A percentile compares a stretch with the other conserved stretches of the same genome.
These are phyloP conservation scores for Apodospora peruviana DNA, from an alignment of 495 filamentous ascomycete species.

Conservation along the genomic window DNA sequence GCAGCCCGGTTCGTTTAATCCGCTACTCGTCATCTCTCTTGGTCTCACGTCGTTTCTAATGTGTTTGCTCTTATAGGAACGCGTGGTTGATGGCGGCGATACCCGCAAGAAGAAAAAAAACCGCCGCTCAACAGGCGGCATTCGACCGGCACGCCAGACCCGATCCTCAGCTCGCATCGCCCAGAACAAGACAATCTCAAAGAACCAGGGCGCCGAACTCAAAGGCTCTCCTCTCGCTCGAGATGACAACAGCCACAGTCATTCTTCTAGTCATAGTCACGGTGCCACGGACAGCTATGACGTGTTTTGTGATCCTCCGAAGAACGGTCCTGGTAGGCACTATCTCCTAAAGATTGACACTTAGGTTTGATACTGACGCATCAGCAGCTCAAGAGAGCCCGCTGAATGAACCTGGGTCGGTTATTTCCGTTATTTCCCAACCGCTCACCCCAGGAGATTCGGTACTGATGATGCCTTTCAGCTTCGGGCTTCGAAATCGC, in stretches of 20 bases:
- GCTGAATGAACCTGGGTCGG: slow-evolving; percentile 24
- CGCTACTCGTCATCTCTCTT: background rate
- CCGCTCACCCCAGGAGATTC: no score
- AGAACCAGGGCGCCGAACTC: background rate
- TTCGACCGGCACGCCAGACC: slow-evolving; percentile 6
- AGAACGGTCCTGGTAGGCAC: slow-evolving; percentile 23
- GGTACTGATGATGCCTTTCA: background rate
- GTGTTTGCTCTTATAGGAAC: slow-evolving; percentile 11
- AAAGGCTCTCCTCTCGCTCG: slow-evolving; percentile 1
- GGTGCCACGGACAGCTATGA: slow-evolving; percentile 18
- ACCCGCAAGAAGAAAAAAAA: slow-evolving; percentile 17
- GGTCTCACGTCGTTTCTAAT: background rate
- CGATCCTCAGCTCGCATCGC: slow-evolving; percentile 16
- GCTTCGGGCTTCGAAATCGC: slow-evolving; percentile 19
- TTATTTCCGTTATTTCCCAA: background rate
- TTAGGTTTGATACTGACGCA: background rate
- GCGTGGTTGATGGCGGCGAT: slow-evolving; percentile 17
- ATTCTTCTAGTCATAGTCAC: slow-evolving; percentile 10
- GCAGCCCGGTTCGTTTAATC: slow-evolving; percentile 36
- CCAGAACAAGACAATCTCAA: slow-evolving; percentile 7
- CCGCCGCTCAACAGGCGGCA: slow-evolving; percentile 12
- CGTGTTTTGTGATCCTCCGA: slow-evolving; percentile 28
- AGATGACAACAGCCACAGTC: slow-evolving; percentile 4
- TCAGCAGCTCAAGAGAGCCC: slow-evolving; percentile 23
- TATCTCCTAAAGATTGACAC: background rate